These are phyloP conservation scores for Thermochaetoides dissita DNA, from an alignment of 2,329 filamentous ascomycete genomes.

Conservation along the genomic window DNA sequence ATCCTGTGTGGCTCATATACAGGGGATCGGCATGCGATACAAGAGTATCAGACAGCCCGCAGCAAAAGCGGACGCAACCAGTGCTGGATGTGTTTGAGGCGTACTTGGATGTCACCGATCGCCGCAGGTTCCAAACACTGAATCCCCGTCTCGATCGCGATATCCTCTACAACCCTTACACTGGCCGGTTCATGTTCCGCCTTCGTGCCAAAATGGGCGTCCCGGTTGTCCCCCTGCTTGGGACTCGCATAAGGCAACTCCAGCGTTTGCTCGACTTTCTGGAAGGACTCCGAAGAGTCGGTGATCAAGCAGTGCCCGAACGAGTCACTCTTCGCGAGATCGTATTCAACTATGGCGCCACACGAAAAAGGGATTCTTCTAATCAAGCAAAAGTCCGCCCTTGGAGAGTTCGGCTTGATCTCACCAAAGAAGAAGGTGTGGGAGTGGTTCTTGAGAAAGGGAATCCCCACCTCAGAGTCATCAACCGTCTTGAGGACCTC, in stretches of 20 bases:
- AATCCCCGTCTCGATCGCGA: conserved; percentile 43
- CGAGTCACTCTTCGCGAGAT: conserved; percentile 48
- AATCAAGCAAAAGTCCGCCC: conserved; percentile 13
- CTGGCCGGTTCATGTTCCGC: conserved; percentile 49
- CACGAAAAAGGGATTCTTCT: not conserved
- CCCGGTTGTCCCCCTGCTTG: conserved; percentile 44
- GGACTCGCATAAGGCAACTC: conserved; percentile 48
- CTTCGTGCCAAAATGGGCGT: conserved; percentile 45
- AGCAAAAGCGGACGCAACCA: conserved; percentile 11
- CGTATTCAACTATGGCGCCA: conserved; percentile 49
- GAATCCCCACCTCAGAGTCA: conserved; percentile 55
- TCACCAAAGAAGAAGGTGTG: conserved; percentile 37
- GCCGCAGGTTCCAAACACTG: conserved; percentile 40
- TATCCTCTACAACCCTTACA: conserved; percentile 44
- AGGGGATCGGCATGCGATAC: too few relatives aligned
- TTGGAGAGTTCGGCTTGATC: conserved; percentile 44
- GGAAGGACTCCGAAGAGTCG: conserved; percentile 45
- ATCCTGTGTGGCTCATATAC: too few relatives aligned
- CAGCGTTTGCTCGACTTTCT: conserved; percentile 59
- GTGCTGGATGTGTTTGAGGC: conserved; percentile 35
- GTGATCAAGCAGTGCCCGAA: conserved; percentile 41
- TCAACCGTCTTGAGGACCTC: conserved; percentile 42
- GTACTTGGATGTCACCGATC: conserved; percentile 39
- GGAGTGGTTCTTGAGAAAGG: conserved; percentile 43
- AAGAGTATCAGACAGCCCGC: not conserved